These are phyloP conservation scores for Rhodomyrtus psidioides DNA, from an alignment of 441 rosid genomes.

Conservation along the genomic window DNA sequence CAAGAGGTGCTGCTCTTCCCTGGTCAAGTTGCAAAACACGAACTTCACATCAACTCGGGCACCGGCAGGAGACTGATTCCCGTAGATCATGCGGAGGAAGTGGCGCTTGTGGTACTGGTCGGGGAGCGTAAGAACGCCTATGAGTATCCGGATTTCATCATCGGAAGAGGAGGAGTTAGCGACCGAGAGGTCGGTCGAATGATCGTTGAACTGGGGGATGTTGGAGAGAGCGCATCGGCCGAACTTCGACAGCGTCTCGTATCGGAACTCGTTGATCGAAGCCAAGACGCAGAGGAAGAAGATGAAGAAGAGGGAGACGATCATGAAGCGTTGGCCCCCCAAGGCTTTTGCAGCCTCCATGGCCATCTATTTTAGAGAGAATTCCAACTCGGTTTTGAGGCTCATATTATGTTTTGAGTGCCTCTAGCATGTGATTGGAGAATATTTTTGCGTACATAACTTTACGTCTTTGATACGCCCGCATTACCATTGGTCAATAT, in stretches of 20 bases:
- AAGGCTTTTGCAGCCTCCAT: conserved; percentile 19
- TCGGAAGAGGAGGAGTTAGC: conserved; percentile 14
- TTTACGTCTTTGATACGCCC: conserved; percentile 6
- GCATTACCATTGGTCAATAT: conserved; percentile 8
- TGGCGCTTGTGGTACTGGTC: conserved; percentile 68
- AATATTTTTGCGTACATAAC: not conserved
- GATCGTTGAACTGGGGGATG: not conserved
- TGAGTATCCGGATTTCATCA: conserved; percentile 45
- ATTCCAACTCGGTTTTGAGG: not conserved
- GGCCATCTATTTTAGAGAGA: not conserved
- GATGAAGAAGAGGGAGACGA: conserved; percentile 55
- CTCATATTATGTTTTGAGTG: not conserved
- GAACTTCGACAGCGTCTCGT: conserved; percentile 32
- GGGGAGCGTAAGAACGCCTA: conserved; percentile 71
- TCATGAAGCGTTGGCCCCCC: conserved; percentile 23
- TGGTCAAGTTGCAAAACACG: conserved; percentile 79
- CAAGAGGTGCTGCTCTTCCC: conserved; percentile 74
- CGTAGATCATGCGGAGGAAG: conserved; percentile 61
- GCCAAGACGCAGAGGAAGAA: conserved; percentile 54
- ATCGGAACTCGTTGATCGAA: conserved; percentile 50
- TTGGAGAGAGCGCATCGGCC: conserved; percentile 35
- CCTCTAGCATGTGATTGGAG: not conserved
- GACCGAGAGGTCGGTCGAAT: not conserved
- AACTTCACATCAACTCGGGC: conserved; percentile 72
- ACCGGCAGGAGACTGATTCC: conserved; percentile 30